These are phyloP conservation scores for Plasmopara halstedii DNA, from an alignment of 352 stramenopile species.

Conservation along the genomic window DNA sequence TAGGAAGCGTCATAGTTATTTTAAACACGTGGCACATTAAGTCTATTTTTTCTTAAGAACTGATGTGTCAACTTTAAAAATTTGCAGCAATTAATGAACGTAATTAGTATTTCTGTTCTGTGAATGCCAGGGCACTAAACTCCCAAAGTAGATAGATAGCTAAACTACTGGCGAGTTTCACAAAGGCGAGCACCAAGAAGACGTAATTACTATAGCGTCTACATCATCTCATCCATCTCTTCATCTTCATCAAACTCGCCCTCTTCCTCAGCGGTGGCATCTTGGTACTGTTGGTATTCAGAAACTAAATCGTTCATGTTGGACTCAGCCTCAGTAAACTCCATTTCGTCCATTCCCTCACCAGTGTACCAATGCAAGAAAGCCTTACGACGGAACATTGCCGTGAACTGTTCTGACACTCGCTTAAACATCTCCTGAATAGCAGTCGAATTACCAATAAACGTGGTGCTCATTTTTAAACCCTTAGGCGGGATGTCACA, in stretches of 20 bases:
- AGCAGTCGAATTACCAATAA: slow-evolving; percentile 98
- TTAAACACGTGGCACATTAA: slow-evolving; percentile 1
- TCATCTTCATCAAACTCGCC: slow-evolving; percentile 96
- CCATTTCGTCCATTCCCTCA: slow-evolving; percentile 99
- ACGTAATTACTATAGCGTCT: slow-evolving; percentile 42
- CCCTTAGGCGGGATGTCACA: slow-evolving; percentile 98
- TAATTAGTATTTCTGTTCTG: slow-evolving; percentile 54
- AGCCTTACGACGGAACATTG: slow-evolving; percentile 99
- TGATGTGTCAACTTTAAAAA: no score
- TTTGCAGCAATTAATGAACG: slow-evolving; percentile 36
- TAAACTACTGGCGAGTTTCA: slow-evolving; percentile 45
- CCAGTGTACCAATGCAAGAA: slow-evolving; percentile 99
- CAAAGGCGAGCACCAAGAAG: slow-evolving; percentile 30
- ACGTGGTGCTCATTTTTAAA: slow-evolving; percentile 98
- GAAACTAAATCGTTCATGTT: slow-evolving; percentile 99
- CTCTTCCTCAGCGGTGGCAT: slow-evolving; percentile 98
- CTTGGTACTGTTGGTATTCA: slow-evolving; percentile 99
- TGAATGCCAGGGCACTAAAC: slow-evolving; percentile 45
- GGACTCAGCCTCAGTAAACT: slow-evolving; percentile 99
- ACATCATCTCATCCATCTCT: slow-evolving; percentile 92
- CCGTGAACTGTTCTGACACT: slow-evolving; percentile 99
- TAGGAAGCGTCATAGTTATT: no score
- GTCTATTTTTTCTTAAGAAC: no score
- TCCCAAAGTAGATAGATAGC: slow-evolving; percentile 48
- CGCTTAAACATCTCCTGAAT: slow-evolving; percentile 99